These are phyloP conservation scores for Pleurotus ostreatus DNA, from an alignment of 768 basidiomycete genomes.

Conservation along the genomic window DNA sequence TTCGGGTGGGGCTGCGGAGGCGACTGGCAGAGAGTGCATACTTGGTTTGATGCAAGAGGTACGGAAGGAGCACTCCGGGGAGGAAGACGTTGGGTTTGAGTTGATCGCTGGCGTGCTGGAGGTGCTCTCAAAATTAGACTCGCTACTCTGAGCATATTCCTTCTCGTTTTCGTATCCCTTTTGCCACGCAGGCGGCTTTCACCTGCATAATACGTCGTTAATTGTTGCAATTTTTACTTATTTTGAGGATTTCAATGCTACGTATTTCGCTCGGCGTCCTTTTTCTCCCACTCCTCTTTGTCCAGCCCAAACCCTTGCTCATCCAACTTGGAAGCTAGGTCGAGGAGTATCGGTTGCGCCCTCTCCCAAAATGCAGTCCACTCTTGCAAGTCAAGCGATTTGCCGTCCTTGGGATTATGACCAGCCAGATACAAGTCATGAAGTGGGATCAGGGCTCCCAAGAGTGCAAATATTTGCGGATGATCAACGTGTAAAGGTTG, in stretches of 20 bases:
- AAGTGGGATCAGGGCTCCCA: slow-evolving; percentile 19
- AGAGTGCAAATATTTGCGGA: slow-evolving; percentile 18
- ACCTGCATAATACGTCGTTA: too few species aligned
- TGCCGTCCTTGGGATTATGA: not conserved
- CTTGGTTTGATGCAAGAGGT: slow-evolving; percentile 73
- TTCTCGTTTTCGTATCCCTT: not conserved
- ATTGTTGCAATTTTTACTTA: not conserved
- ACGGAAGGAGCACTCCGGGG: slow-evolving; percentile 61
- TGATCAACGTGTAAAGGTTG: slow-evolving; percentile 15
- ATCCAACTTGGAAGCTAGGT: slow-evolving; percentile 18
- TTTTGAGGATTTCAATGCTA: not conserved
- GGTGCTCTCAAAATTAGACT: slow-evolving; percentile 90
- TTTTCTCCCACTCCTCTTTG: slow-evolving; percentile 13
- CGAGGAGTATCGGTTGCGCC: slow-evolving; percentile 20
- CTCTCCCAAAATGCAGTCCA: slow-evolving; percentile 21
- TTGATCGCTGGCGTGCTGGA: slow-evolving; percentile 89
- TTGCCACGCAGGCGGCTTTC: not conserved
- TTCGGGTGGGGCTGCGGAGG: slow-evolving; percentile 46
- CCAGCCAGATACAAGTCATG: slow-evolving; percentile 18
- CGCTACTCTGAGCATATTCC: slow-evolving; percentile 48
- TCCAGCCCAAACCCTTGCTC: slow-evolving; percentile 22
- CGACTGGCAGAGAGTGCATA: slow-evolving; percentile 57
- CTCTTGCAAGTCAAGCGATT: not conserved
- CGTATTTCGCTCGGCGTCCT: not conserved
- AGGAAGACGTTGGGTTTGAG: slow-evolving; percentile 87